Base-by-base conservation (phyloP, 139 green algal species). In the Coelastrella sp. region DNA sequence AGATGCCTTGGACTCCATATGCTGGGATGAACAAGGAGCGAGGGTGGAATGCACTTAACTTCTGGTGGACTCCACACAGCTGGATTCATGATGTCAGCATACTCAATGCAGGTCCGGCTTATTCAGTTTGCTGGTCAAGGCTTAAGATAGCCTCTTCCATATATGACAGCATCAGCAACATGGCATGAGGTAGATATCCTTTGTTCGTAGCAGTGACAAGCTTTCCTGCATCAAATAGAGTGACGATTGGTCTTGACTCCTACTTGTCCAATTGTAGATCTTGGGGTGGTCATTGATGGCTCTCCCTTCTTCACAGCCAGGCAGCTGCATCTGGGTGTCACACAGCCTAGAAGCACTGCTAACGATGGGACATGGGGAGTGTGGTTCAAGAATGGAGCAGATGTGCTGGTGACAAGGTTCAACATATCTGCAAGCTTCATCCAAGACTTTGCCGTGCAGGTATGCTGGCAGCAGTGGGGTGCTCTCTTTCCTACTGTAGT, bases 51-150 rank as follows among this genome's bases (percentile, higher is more conserved):
- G 78, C 78, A 27, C 60, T 84, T 27, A 74, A 84, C 60, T 84
- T 84, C 78, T 84, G 78, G 78, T 84, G 78, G 78, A 84, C 78
- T 7, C 78, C 78, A n/a, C 38, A 84, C 78, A 84, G 78, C 60
- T 84, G 78, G 78, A 69, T 84, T 25, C 50, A 63, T 48, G 78
- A 84, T 30, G 60, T 84, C 27, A 35, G 7, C 60, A 84, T 84
- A 34, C 17, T 84, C n/a, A 84, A 84, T 25, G 78, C 78, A 27
- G 78, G 78, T 76, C 21, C 5, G 78, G 37, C 11, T 13, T 57
- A 57, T 57, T 23, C 45, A 23, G 45, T 57, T 57, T 57, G 11
- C 45, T 57, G 45, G 11, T 57, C 45, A 57, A 57, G 45, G 15
- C 45, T n/a, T 57, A 57, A 23, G 45, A 57, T 13, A 13, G 45